Evolutionary conservation across 1,284 basidiomycete species (phyloP).

Genomic region (Pseudozyma thailandica): DNA sequence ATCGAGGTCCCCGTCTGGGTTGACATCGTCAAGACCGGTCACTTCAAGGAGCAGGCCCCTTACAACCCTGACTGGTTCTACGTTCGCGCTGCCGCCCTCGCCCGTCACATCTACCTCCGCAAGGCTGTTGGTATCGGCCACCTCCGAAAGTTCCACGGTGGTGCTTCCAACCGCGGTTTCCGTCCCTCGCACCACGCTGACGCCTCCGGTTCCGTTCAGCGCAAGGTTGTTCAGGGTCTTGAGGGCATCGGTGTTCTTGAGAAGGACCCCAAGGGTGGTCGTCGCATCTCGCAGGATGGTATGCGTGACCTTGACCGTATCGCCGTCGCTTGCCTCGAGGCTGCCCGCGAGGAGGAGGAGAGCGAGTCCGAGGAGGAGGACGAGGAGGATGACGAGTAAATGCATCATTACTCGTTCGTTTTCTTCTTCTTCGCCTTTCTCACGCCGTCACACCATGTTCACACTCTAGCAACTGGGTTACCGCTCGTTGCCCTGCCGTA

Average conservation of each 20-base stretch:
- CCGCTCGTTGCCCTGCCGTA: background rate
- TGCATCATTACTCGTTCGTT: background rate
- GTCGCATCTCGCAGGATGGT: slow-evolving; percentile 96
- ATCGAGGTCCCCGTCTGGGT: slow-evolving; percentile 99
- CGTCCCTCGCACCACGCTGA: slow-evolving; percentile 91
- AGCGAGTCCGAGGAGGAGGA: slow-evolving; percentile 81
- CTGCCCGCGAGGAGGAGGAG: slow-evolving; percentile 83
- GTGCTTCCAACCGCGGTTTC: slow-evolving; percentile 87
- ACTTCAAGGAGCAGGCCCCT: slow-evolving; percentile 97
- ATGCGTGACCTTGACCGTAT: slow-evolving; percentile 97
- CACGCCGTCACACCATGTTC: background rate
- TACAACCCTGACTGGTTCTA: slow-evolving; percentile 99
- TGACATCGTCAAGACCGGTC: slow-evolving; percentile 97
- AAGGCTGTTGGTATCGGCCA: slow-evolving; percentile 98
- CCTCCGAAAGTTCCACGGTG: slow-evolving; percentile 95
- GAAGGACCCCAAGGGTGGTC: slow-evolving; percentile 88
- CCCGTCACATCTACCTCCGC: slow-evolving; percentile 99
- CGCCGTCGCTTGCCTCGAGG: slow-evolving; percentile 93
- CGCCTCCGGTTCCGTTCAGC: slow-evolving; percentile 76
- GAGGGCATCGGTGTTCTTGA: slow-evolving; percentile 99
- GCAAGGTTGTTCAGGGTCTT: slow-evolving; percentile 85
- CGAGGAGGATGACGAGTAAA: slow-evolving; percentile 61
- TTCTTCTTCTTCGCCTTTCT: background rate
- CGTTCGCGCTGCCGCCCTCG: slow-evolving; percentile 96
- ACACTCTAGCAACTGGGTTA: background rate